Percentiles rank a stretch among this genome's conserved stretches.
Conservation (phyloP, 139 green algal species). For the Tetraselmis striata region DNA sequence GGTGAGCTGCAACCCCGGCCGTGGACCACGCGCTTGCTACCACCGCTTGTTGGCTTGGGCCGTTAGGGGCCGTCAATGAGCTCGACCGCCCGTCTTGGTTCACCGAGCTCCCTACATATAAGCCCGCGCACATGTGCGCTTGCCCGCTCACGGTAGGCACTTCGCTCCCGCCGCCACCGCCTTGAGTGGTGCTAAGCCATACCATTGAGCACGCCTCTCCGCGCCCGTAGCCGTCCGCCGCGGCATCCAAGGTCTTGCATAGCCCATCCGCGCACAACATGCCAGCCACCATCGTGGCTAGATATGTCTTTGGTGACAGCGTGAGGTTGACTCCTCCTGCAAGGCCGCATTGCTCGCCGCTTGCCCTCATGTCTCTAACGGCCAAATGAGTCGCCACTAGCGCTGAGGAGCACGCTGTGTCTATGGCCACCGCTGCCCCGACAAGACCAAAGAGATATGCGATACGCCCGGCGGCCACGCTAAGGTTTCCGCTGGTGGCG, state of each 20-base stretch:
- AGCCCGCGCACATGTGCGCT: neutral
- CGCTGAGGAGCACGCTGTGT: slow-evolving; percentile 74
- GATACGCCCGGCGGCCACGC: slow-evolving; percentile 63
- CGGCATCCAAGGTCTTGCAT: slow-evolving; percentile 79
- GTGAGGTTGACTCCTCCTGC: slow-evolving; percentile 64
- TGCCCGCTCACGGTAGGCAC: neutral
- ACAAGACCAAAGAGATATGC: slow-evolving; percentile 69
- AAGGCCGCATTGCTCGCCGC: slow-evolving; percentile 11
- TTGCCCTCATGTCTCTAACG: slow-evolving; percentile 6
- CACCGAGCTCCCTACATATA: slow-evolving; percentile 27
- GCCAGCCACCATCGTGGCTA: slow-evolving; percentile 23
- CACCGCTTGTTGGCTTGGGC: slow-evolving; percentile 72
- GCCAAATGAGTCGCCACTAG: slow-evolving; percentile 56
- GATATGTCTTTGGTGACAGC: slow-evolving; percentile 44
- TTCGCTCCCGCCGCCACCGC: neutral
- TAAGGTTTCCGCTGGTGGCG: slow-evolving; percentile 26
- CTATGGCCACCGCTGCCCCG: slow-evolving; percentile 62
- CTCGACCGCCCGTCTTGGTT: slow-evolving; percentile 80
- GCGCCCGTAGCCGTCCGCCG: slow-evolving; percentile 76
- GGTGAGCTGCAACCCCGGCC: slow-evolving; percentile 13
- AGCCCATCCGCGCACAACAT: slow-evolving; percentile 73
- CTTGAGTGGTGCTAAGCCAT: neutral
- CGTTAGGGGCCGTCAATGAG: slow-evolving; percentile 80
- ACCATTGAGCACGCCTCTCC: slow-evolving; percentile 40
- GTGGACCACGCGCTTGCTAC: slow-evolving; percentile 44